phyloP scores from a whole-genome alignment of 202 grass and related monocot genomes.

The Zoysia matrella region DNA sequence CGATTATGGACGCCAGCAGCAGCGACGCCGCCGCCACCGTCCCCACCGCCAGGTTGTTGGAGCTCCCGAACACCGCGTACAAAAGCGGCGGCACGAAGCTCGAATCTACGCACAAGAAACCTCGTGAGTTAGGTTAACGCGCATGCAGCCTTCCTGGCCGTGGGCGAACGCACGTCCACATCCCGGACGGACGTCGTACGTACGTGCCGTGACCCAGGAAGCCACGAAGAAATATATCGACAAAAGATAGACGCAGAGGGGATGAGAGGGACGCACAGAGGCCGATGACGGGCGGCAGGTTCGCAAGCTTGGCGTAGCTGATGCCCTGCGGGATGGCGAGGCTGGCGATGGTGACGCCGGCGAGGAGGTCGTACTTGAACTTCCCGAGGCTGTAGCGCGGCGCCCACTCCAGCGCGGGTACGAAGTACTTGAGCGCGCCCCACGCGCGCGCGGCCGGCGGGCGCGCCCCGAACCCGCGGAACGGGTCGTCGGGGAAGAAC shows the following conservation, averaged over 20 bases:
- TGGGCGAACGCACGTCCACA: slow-evolving; percentile 2
- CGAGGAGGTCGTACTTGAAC: slow-evolving; percentile 86
- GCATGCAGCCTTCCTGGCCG: no score
- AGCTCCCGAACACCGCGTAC: slow-evolving; percentile 91
- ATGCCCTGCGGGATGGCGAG: slow-evolving; percentile 56
- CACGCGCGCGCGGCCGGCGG: slow-evolving; percentile 39
- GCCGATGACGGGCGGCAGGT: slow-evolving; percentile 84
- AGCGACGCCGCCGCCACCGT: slow-evolving; percentile 89
- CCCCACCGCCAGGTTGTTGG: slow-evolving; percentile 88
- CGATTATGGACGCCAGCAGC: slow-evolving; percentile 71
- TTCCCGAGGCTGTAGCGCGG: slow-evolving; percentile 59
- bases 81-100: slow-evolving; percentile 94
- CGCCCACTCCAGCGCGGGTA: slow-evolving; percentile 74
- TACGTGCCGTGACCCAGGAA: no score
- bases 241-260: no score
- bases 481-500: slow-evolving; percentile 94
- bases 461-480: slow-evolving; percentile 59
- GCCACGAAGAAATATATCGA: no score
- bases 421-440: slow-evolving; percentile 72
- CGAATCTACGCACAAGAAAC: slow-evolving; percentile 56
- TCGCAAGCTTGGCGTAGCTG: slow-evolving; percentile 94
- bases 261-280: slow-evolving; percentile 58
- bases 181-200: not conserved
- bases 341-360: slow-evolving; percentile 83
- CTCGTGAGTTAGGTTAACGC: not conserved